Percentiles rank a stretch among this genome's conserved stretches.
Conservation (phyloP, 2,329 filamentous ascomycete species). For the Chaetomium strumarium region DNA sequence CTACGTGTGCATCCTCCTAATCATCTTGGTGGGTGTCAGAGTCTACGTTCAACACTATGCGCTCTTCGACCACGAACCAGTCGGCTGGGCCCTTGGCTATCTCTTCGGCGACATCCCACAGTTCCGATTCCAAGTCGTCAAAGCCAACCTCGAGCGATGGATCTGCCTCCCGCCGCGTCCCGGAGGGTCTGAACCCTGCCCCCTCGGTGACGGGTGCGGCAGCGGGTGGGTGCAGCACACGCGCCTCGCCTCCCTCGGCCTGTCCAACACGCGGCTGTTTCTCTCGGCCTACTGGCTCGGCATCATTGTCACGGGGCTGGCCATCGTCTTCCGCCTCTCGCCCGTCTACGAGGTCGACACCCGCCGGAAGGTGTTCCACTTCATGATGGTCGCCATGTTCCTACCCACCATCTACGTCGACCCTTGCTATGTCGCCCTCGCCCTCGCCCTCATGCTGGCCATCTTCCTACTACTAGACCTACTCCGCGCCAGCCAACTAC, state of each 20-base stretch:
- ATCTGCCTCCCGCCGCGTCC: conserved; percentile 58
- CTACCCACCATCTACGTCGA: conserved; percentile 82
- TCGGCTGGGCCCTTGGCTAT: conserved; percentile 91
- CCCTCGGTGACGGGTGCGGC: conserved; percentile 37
- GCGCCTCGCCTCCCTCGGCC: conserved; percentile 60
- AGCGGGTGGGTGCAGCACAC: conserved; percentile 59
- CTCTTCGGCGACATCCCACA: conserved; percentile 70
- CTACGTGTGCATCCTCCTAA: conserved; percentile 59
- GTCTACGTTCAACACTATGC: conserved; percentile 62
- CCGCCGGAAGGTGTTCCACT: conserved; percentile 92
- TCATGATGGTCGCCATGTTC: conserved; percentile 96
- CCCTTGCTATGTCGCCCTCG: conserved; percentile 74
- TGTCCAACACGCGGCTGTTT: conserved; percentile 74
- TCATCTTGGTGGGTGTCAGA: conserved; percentile 67
- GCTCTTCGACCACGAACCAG: conserved; percentile 67
- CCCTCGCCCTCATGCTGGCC: conserved; percentile 71
- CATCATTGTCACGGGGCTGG: conserved; percentile 65
- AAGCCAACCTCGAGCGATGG: conserved; percentile 66
- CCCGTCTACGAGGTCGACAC: conserved; percentile 87
- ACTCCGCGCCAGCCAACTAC: conserved; percentile 83
- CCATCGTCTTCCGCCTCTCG: conserved; percentile 68
- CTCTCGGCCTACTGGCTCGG: conserved; percentile 67
- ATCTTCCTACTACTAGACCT: conserved; percentile 86
- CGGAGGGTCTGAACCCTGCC: conserved; percentile 8
- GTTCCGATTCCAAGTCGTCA: conserved; percentile 66